phyloP scores from a whole-genome alignment of 1,284 basidiomycete species.

The Ustilago bromivora region DNA sequence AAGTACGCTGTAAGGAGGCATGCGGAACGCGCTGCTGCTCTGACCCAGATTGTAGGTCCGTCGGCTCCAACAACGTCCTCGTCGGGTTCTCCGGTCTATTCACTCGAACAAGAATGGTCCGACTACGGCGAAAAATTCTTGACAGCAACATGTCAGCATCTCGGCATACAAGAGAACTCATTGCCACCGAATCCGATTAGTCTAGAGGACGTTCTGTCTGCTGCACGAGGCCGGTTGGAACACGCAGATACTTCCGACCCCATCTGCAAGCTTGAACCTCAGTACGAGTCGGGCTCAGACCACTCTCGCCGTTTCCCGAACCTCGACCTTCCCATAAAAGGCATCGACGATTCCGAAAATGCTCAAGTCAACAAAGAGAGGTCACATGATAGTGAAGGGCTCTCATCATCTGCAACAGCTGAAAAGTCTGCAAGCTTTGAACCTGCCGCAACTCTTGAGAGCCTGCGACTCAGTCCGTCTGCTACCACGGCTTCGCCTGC shows the following conservation, averaged over 20 bases:
- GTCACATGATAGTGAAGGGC: too few species aligned
- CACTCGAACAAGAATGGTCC: slow-evolving; percentile 43
- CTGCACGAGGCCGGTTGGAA: slow-evolving; percentile 39
- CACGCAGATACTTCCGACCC: slow-evolving; percentile 23
- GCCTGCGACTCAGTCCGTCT: slow-evolving; percentile 15
- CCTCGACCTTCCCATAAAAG: slow-evolving; percentile 49
- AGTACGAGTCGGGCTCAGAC: slow-evolving; percentile 39
- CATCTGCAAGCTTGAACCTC: slow-evolving; percentile 34
- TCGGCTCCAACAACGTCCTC: neutral
- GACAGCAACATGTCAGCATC: slow-evolving; percentile 65
- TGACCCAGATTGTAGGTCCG: slow-evolving; percentile 5
- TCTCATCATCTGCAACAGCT: neutral
- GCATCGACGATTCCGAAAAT: slow-evolving; percentile 27
- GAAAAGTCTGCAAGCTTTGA: slow-evolving; percentile 4
- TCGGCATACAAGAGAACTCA: slow-evolving; percentile 49
- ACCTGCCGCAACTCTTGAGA: slow-evolving; percentile 18
- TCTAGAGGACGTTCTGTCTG: slow-evolving; percentile 54
- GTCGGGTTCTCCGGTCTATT: neutral
- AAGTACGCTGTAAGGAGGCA: slow-evolving; percentile 54
- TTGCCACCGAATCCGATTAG: slow-evolving; percentile 55
- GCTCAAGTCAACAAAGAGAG: neutral
- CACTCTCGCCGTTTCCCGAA: slow-evolving; percentile 42
- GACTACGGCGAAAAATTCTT: slow-evolving; percentile 59
- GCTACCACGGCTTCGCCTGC: slow-evolving; percentile 10
- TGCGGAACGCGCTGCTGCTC: slow-evolving; percentile 38